Conservation (phyloP, 441 rosid species). For the Erysimum pusillum region DNA sequence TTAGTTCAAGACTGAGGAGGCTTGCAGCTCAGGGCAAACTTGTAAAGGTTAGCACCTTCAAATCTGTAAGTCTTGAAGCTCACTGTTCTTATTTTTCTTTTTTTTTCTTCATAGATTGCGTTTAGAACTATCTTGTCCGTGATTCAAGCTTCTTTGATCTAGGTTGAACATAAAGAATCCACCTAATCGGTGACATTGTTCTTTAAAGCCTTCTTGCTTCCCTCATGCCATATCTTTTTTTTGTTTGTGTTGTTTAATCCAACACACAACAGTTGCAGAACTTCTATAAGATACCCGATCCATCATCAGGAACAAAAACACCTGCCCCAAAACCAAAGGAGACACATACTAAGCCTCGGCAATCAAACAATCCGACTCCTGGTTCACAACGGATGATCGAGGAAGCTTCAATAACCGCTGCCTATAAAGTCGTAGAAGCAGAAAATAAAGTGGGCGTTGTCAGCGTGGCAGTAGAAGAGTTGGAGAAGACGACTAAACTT, state of each 20-base stretch:
- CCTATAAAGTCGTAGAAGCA: conserved; percentile 79
- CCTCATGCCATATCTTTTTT: conserved; percentile 18
- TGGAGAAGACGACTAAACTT: conserved; percentile 66
- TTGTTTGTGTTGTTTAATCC: conserved; percentile 31
- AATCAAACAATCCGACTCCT: conserved; percentile 41
- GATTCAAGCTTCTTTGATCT: conserved; percentile 28
- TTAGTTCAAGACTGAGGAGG: conserved; percentile 77
- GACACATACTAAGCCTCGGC: conserved; percentile 42
- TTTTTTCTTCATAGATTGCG: background rate
- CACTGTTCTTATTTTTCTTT: background rate
- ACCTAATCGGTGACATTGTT: background rate
- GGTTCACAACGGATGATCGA: conserved; percentile 54
- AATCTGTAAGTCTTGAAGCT: conserved; percentile 39
- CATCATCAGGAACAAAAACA: conserved; percentile 49
- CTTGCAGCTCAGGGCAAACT: conserved; percentile 78
- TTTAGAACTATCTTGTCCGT: background rate
- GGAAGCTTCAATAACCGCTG: conserved; percentile 72
- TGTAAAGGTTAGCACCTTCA: conserved; percentile 59
- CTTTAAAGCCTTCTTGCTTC: conserved; percentile 3
- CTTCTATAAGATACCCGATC: conserved; percentile 61
- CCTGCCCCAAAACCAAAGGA: conserved; percentile 61
- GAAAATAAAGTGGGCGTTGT: conserved; percentile 70
- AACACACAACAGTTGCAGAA: conserved; percentile 60
- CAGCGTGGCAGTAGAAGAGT: conserved; percentile 71
- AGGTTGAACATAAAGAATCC: conserved; percentile 11